phyloP scores from a whole-genome alignment of 129 eudicot genomes.

The Lonicera japonica region DNA sequence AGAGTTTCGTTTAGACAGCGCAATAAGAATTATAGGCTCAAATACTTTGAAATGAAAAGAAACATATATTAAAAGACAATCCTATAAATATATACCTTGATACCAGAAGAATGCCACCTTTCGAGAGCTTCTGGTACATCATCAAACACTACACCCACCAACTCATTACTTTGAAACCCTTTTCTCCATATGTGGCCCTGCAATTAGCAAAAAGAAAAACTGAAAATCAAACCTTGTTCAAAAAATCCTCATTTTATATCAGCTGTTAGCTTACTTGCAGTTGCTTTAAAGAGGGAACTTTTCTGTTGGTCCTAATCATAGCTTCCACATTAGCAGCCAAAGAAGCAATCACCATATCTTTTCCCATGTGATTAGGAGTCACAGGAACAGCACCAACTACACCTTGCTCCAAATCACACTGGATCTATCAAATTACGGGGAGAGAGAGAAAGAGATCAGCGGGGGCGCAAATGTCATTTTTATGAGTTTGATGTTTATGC shows the following conservation, averaged over 20 bases:
- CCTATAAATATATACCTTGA: constrained; percentile 19
- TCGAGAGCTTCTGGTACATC: constrained; percentile 31
- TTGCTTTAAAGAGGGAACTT: constrained; percentile 14
- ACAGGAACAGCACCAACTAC: constrained; percentile 17
- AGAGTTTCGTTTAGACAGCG: background rate
- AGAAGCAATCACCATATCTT: constrained; percentile 17
- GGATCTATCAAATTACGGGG: background rate
- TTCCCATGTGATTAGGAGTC: constrained; percentile 15
- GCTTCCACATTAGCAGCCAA: constrained; percentile 23
- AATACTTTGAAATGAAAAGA: too few species aligned
- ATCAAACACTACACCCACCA: constrained; percentile 18
- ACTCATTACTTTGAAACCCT: constrained; percentile 13
- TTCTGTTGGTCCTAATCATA: constrained; percentile 16
- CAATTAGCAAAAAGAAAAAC: background rate
- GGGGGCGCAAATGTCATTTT: too few species aligned
- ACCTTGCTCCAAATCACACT: constrained; percentile 14
- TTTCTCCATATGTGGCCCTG: constrained; percentile 23
- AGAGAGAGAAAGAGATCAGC: background rate
- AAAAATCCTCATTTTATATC: background rate
- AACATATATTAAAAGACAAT: too few species aligned
- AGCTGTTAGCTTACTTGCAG: constrained; percentile 12
- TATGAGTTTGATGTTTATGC: background rate
- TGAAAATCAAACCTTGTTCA: background rate
- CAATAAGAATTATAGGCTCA: background rate
- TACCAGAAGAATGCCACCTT: constrained; percentile 28